Percentiles rank a stretch among this genome's conserved stretches.
These are phyloP conservation scores for Flammula alnicola DNA, from an alignment of 1,284 basidiomycete genomes.

Conservation along the genomic window DNA sequence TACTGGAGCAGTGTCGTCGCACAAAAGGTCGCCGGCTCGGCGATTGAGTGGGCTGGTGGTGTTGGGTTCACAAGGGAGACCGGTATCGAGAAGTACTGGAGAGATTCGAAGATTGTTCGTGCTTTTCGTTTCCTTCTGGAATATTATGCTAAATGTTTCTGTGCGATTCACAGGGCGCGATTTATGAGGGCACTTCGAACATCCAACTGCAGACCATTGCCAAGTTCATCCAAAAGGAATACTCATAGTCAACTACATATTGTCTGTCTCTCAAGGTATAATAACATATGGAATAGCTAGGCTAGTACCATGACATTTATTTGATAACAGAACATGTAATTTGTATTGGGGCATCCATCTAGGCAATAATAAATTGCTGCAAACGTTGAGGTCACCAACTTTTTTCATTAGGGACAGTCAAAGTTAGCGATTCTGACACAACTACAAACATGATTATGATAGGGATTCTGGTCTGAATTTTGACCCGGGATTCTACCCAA, in stretches of 20 bases:
- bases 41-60: constrained; percentile 98
- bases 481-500: too few species aligned
- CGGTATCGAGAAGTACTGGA: constrained; percentile 93
- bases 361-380: too few species aligned
- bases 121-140: constrained; percentile 1
- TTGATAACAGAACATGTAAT: too few species aligned
- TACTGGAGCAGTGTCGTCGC: constrained; percentile 90
- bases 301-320: too few species aligned
- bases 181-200: constrained; percentile 96
- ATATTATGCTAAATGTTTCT: constrained; percentile 13
- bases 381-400: too few species aligned
- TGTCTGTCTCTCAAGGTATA: not conserved
- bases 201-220: constrained; percentile 98
- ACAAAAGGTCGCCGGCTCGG: constrained; percentile 84
- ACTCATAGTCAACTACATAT: constrained; percentile 39
- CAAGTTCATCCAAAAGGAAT: constrained; percentile 86
- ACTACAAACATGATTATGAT: too few species aligned
- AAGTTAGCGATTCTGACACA: too few species aligned
- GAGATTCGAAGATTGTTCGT: constrained; percentile 93
- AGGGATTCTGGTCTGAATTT: too few species aligned
- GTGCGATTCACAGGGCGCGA: constrained; percentile 66
- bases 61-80: constrained; percentile 95
- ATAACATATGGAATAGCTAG: not conserved
- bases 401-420: too few species aligned
- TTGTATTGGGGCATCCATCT: too few species aligned